Evolutionary conservation across 2,329 filamentous ascomycete genomes (phyloP), one percentile per base, ranked within the genome.

Genomic region (Diaporthe ilicicola): DNA sequence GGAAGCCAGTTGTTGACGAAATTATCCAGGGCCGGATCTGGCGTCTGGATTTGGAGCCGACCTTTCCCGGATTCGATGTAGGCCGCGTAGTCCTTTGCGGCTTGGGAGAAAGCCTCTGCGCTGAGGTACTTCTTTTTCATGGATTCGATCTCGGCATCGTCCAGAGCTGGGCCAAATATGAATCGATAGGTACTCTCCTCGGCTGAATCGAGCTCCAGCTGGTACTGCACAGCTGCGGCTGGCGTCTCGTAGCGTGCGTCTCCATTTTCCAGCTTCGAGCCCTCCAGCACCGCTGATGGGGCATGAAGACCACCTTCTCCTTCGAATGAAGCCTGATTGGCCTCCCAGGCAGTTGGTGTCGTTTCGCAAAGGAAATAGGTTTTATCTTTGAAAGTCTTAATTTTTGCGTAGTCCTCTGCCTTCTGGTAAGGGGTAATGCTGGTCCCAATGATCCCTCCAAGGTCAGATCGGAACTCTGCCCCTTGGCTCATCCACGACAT

Each of bases 401-500:
- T 87, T 79, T 88, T 89, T 73, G 84, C 87, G 75, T 88, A 89
- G 70, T 89, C 87, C 72, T 83, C 81, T 0, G 86, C 83, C 75
- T 88, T 88, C 71, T 89, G 87, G 74, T 89, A 89, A 0, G 87
- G 87, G 1, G 87, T 88, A 72, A 88, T 83, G 75, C 84, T 84
- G 77, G 81, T 87, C 29, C 81, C 86, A 13, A 89, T 82, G 15
- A 89, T 80, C 29, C 84, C 87, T 27, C 81, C 80, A 24, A 88
- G 80, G 12, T 87, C 84, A 7, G 79, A 69, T 27, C 83, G 81
- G 81, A 85, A 89, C 73, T 87, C 84, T 44, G 84, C 87, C 39
- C 85, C 86, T 76, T 88, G 87, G 76, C 88, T 89, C 87, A 89
- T 89, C 87, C 87, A 89, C 17, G 87, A 89, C 86, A 88, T 88